A percentile compares a stretch with the other conserved stretches of the same genome.
These are phyloP conservation scores for Astrephomene gubernaculifera DNA, from an alignment of 139 green algal species.

Conservation along the genomic window DNA sequence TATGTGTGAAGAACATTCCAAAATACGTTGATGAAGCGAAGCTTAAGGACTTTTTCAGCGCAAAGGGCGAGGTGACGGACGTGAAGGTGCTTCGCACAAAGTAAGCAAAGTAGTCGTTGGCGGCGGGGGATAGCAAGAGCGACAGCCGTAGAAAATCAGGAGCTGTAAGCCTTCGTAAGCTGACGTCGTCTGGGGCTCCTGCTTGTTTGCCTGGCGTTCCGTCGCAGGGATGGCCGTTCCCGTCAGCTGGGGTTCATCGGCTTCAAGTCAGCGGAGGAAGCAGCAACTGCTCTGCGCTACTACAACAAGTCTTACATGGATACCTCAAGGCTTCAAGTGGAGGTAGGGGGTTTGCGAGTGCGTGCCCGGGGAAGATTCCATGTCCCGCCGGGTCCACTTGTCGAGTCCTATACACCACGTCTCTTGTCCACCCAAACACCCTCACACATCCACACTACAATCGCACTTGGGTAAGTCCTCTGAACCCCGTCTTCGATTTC, in stretches of 20 bases:
- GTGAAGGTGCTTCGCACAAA: constrained; percentile 92
- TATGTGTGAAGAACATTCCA: constrained; percentile 97
- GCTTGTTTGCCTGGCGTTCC: neutral
- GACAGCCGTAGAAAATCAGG: neutral
- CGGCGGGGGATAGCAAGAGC: neutral
- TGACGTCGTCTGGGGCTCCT: neutral
- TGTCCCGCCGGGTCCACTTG: neutral
- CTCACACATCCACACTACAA: no score
- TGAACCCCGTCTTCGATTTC: no score
- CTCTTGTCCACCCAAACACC: neutral
- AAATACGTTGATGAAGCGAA: constrained; percentile 84
- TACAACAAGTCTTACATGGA: constrained; percentile 94
- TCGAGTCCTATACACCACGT: neutral
- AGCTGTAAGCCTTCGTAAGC: neutral
- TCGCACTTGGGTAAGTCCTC: no score
- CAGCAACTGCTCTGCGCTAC: constrained; percentile 82
- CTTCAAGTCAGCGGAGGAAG: constrained; percentile 83
- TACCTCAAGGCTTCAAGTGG: constrained; percentile 82
- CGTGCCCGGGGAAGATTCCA: neutral
- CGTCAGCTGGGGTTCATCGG: constrained; percentile 96
- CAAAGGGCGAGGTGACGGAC: constrained; percentile 95
- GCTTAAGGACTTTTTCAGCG: constrained; percentile 81
- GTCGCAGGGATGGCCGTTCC: constrained; percentile 89
- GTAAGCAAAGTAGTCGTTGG: constrained; percentile 55
- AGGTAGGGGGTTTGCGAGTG: constrained; percentile 62